Conservation (phyloP, 352 stramenopile species). For the Paralagenidium karlingii region DNA sequence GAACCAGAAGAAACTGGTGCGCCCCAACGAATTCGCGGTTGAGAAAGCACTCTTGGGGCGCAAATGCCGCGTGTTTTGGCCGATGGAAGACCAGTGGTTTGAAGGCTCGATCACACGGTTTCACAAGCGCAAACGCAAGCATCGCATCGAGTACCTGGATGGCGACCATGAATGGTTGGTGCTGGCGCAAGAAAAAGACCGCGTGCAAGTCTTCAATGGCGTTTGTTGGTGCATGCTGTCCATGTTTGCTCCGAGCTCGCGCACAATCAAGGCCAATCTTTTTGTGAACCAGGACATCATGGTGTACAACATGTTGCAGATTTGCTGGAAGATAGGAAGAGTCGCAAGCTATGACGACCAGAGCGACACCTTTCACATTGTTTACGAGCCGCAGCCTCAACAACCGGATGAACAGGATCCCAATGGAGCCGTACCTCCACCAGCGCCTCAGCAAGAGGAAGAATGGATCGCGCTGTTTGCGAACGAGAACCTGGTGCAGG, state of each 20-base stretch:
- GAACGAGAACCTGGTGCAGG: conserved; percentile 42
- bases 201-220: conserved; percentile 53
- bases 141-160: conserved; percentile 63
- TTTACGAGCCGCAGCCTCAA: too few relatives aligned
- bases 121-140: conserved; percentile 47
- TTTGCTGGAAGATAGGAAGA: conserved; percentile 32
- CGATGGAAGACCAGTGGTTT: conserved; percentile 68
- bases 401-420: conserved; percentile 17
- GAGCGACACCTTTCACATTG: conserved; percentile 38
- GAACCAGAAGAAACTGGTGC: conserved; percentile 37
- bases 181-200: conserved; percentile 19
- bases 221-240: conserved; percentile 56
- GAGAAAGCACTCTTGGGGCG: conserved; percentile 47
- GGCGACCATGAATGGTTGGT: conserved; percentile 62
- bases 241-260: conserved; percentile 43
- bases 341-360: conserved; percentile 39
- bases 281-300: conserved; percentile 37
- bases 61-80: conserved; percentile 53
- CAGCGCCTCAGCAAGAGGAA: too few relatives aligned
- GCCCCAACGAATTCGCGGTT: conserved; percentile 44
- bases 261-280: conserved; percentile 30
- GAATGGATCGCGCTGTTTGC: conserved; percentile 52
- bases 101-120: conserved; percentile 32
- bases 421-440: background rate
- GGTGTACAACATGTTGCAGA: conserved; percentile 28